Base-by-base conservation (phyloP, 352 stramenopile genomes). In the Saprolegnia parasitica region DNA sequence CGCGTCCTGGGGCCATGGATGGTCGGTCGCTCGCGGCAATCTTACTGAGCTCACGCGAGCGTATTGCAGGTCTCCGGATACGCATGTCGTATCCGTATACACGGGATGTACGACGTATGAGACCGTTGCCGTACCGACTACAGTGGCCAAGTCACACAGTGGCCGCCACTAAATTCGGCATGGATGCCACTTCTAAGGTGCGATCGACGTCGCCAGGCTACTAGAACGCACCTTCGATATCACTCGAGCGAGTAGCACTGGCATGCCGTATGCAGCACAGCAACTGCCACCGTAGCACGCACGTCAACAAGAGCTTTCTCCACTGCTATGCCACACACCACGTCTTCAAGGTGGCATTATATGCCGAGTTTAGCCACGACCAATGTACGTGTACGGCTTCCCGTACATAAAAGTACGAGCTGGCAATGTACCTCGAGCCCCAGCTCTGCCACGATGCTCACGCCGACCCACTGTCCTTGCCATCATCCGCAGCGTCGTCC, bases 1-100 rank as follows among this genome's bases (percentile, higher is more conserved):
- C 32, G 5, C 56, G 56, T 21, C 1, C 56, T 49, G 56, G 29
- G 35, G 15, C 56, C 56, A 63, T 63, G 18, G 54, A 23, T 61
- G 13, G 54, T 61, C 42, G 42, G 18, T n/a, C 42, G 42, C 42
- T n/a, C 42, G 42, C 42, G 42, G 42, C 42, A 49, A 49, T 49
- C 42, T 49, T 49, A 49, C 42, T 49, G 42, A 49, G 42, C 42
- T 8, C 42, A n/a, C 42, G 13, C 29, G 29, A n/a, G 42, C 42
- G 11, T 49, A 49, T 49, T 49, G 42, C 42, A 49, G 18, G 42
- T 49, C 42, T 49, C 42, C 42, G 42, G 42, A 49, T 49, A 49
- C 29, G 10, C 42, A 49, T 10, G 3, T 8, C 13, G 8, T n/a
- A 49, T 49, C 11, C 13, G 11, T n/a, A 15, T 2, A 49, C 8